A percentile compares a stretch with the other conserved stretches of the same genome.
phyloP scores from a whole-genome alignment of 768 basidiomycete genomes.

The Suillus weaverae region DNA sequence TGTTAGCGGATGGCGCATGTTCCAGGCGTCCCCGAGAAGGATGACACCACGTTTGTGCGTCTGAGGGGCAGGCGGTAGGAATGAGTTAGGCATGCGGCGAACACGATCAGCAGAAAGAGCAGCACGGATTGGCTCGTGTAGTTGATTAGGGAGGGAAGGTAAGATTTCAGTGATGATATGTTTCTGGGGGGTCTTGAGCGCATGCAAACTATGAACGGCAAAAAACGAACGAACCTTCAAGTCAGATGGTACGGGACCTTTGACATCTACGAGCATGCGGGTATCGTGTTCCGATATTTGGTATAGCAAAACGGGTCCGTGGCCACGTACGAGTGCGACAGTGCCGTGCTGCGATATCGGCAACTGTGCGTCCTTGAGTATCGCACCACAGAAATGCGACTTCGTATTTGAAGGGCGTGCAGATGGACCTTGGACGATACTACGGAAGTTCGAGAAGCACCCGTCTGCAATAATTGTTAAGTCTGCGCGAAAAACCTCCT shows the following conservation, averaged over 20 bases:
- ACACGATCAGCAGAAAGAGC: constrained; percentile 82
- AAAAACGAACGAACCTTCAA: constrained; percentile 61
- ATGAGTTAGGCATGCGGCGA: constrained; percentile 93
- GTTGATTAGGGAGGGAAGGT: constrained; percentile 75
- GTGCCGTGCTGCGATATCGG: constrained; percentile 82
- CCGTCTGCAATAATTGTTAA: constrained; percentile 92
- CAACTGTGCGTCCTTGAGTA: constrained; percentile 74
- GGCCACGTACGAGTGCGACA: constrained; percentile 75
- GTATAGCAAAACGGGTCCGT: constrained; percentile 90
- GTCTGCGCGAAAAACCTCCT: constrained; percentile 65
- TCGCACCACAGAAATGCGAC: constrained; percentile 82
- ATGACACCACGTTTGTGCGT: constrained; percentile 67
- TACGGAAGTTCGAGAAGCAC: constrained; percentile 91
- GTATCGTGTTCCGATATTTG: constrained; percentile 89
- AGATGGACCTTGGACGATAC: constrained; percentile 55
- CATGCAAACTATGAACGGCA: constrained; percentile 1
- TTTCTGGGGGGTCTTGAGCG: constrained; percentile 36
- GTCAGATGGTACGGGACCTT: constrained; percentile 77
- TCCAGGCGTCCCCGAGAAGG: constrained; percentile 94
- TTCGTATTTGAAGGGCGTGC: constrained; percentile 53
- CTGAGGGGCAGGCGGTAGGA: constrained; percentile 80
- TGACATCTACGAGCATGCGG: constrained; percentile 90
- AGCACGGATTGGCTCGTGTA: constrained; percentile 62
- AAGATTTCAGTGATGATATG: constrained; percentile 74
- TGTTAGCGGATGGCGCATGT: constrained; percentile 98